Evolutionary conservation across 768 basidiomycete species (phyloP).

Genomic region (Suillus alpinus): DNA sequence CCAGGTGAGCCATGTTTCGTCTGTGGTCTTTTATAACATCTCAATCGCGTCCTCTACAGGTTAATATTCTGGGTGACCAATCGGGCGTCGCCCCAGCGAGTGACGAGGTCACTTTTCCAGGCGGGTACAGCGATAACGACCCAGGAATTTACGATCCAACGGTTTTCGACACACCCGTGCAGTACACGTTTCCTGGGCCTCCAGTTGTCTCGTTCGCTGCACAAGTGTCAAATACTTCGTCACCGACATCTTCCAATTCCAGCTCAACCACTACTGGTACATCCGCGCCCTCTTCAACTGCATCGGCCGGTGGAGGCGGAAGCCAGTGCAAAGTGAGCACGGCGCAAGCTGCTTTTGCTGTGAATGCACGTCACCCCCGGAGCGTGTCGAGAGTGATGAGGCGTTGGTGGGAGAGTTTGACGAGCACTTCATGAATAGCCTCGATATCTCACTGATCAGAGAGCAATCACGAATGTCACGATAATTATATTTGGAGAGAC

Average conservation of each 20-base stretch:
- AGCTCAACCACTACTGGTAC: slow-evolving; percentile 10
- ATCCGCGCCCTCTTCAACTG: slow-evolving; percentile 6
- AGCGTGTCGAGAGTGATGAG: slow-evolving; percentile 32
- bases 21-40: not conserved
- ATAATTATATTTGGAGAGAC: not conserved
- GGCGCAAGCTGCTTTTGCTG: slow-evolving; percentile 1
- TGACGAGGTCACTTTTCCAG: slow-evolving; percentile 66
- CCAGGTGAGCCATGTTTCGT: slow-evolving; percentile 27
- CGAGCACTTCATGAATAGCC: not conserved
- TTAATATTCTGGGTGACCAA: slow-evolving; percentile 53
- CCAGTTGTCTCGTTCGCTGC: slow-evolving; percentile 41
- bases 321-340: slow-evolving; percentile 22
- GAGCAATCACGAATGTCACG: not conserved
- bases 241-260: slow-evolving; percentile 14
- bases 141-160: slow-evolving; percentile 66
- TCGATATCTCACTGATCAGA: no score
- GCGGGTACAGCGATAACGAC: slow-evolving; percentile 68
- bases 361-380: slow-evolving; percentile 17
- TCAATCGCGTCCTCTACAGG: slow-evolving; percentile 26
- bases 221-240: slow-evolving; percentile 5
- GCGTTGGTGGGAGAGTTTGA: slow-evolving; percentile 5
- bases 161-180: slow-evolving; percentile 29
- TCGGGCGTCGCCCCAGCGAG: slow-evolving; percentile 42
- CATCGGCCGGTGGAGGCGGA: slow-evolving; percentile 8
- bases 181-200: slow-evolving; percentile 55